Evolutionary conservation across 2,329 filamentous ascomycete species (phyloP).

Genomic region (Stromatinia cepivora): DNA sequence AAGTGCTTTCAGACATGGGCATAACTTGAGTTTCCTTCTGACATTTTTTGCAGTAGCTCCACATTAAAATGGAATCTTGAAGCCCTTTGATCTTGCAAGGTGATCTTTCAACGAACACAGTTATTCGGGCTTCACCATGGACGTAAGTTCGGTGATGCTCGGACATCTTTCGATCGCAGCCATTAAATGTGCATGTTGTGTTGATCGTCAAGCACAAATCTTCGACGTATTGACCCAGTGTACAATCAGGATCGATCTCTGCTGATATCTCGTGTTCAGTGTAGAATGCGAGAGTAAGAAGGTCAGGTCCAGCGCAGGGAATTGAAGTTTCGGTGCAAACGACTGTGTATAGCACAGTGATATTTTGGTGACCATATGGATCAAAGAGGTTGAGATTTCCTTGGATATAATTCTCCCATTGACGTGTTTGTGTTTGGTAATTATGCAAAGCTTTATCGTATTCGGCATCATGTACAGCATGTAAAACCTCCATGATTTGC

Average conservation of each 20-base stretch:
- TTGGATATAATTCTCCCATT: conserved; percentile 94
- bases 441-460: conserved; percentile 94
- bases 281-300: conserved; percentile 91
- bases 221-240: conserved; percentile 92
- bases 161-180: conserved; percentile 84
- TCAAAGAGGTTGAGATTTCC: conserved; percentile 89
- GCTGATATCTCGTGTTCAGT: conserved; percentile 73
- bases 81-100: conserved; percentile 63
- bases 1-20: conserved; percentile 90
- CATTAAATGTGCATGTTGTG: conserved; percentile 76
- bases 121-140: conserved; percentile 91
- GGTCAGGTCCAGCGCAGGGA: conserved; percentile 84
- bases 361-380: conserved; percentile 93
- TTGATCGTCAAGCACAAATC: conserved; percentile 77
- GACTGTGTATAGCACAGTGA: conserved; percentile 89
- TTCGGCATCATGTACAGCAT: conserved; percentile 93
- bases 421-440: conserved; percentile 89
- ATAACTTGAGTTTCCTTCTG: conserved; percentile 85
- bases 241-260: conserved; percentile 79
- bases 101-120: conserved; percentile 80
- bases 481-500: conserved; percentile 89
- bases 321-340: conserved; percentile 93
- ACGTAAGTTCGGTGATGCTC: conserved; percentile 97
- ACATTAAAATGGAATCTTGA: conserved; percentile 86
- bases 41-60: conserved; percentile 94